Conservation (phyloP, 78 protist species). For the slime mould (Dictyostelium discoideum) region DNA sequence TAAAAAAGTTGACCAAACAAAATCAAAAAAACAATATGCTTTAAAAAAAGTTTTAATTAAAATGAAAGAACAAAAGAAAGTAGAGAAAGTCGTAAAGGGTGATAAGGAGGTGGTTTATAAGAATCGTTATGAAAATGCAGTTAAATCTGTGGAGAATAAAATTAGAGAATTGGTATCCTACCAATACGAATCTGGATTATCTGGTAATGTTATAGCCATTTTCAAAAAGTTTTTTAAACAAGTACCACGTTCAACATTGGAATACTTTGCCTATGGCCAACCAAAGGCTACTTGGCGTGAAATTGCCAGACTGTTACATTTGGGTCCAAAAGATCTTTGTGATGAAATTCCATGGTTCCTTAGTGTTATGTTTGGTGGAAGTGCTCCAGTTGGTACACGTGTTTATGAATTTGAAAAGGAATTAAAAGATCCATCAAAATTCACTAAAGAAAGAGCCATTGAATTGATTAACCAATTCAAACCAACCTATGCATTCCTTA, state of each 20-base stretch:
- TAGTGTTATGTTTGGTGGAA: conserved; percentile 57
- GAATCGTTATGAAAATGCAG: not conserved
- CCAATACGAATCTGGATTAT: not conserved
- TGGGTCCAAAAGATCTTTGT: conserved; percentile 45
- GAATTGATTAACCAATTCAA: not conserved
- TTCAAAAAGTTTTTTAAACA: conserved; percentile 48
- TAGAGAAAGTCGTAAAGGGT: not conserved
- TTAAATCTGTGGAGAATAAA: not conserved
- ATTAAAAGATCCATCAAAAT: not conserved
- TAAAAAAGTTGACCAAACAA: not conserved
- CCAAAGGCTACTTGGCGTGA: conserved; percentile 71
- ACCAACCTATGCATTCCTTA: conserved; percentile 58
- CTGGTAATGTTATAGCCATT: conserved; percentile 25
- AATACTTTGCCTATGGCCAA: conserved; percentile 75
- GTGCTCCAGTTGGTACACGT: conserved; percentile 64
- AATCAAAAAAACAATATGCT: not conserved
- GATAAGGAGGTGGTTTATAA: not conserved
- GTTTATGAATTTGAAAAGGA: conserved; percentile 28
- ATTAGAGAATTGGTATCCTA: conserved; percentile 19
- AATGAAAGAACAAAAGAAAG: not conserved
- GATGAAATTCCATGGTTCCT: conserved; percentile 71
- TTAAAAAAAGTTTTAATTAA: not conserved
- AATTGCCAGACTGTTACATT: conserved; percentile 54
- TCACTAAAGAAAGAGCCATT: conserved; percentile 1
- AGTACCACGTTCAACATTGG: conserved; percentile 30